phyloP scores from a whole-genome alignment of 768 basidiomycete species.

The Mycena sanguinolenta region DNA sequence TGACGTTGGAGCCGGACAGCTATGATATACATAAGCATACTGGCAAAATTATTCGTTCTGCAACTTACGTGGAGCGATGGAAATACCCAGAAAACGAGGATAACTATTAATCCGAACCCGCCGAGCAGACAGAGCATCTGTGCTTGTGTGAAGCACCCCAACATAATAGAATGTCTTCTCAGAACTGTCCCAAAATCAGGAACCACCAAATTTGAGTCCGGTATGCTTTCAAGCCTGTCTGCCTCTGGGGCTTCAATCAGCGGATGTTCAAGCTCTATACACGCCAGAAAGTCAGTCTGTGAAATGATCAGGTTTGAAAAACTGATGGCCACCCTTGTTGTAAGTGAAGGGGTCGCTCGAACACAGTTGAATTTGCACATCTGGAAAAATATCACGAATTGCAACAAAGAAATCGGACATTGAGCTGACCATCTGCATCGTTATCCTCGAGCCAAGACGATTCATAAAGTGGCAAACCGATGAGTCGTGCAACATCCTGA shows the following conservation, averaged over 20 bases:
- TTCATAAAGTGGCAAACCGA: slow-evolving; percentile 10
- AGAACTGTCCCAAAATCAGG: background rate
- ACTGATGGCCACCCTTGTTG: too few relatives aligned
- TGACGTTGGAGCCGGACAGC: background rate
- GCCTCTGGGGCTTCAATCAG: background rate
- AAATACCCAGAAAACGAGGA: background rate
- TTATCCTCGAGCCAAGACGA: slow-evolving; percentile 10
- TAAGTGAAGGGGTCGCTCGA: too few relatives aligned
- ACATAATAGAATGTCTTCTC: background rate
- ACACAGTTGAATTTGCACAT: background rate
- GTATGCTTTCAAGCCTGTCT: background rate
- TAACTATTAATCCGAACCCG: background rate
- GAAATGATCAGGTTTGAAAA: too few relatives aligned
- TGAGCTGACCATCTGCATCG: background rate
- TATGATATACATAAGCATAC: background rate
- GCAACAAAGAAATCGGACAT: background rate
- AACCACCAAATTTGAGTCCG: background rate
- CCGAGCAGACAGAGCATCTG: background rate
- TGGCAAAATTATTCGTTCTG: background rate
- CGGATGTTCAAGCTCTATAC: too few relatives aligned
- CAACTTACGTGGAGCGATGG: background rate
- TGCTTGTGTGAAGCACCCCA: background rate
- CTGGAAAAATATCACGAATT: background rate
- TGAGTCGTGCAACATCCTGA: slow-evolving; percentile 13
- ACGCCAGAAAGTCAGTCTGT: too few relatives aligned